phyloP scores from a whole-genome alignment of 1,284 basidiomycete genomes.

The Papiliotrema fonsecae region DNA sequence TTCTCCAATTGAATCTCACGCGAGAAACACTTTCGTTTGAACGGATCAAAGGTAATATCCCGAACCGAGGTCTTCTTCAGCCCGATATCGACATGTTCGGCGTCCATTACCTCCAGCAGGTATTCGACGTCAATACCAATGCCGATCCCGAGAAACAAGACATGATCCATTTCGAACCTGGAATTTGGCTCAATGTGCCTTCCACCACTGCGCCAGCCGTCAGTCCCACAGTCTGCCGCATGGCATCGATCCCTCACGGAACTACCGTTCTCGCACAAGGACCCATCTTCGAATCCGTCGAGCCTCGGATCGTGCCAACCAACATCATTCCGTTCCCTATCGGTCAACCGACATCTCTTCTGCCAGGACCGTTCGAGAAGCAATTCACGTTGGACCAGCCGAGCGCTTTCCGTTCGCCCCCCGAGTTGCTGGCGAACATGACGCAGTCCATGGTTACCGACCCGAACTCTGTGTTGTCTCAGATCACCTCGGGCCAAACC shows the following conservation, averaged over 20 bases:
- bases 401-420: background rate
- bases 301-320: background rate
- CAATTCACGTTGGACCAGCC: background rate
- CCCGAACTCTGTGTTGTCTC: background rate
- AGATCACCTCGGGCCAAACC: background rate
- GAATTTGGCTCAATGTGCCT: background rate
- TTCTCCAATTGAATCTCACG: background rate
- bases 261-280: background rate
- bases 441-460: background rate
- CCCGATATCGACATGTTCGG: background rate
- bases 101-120: background rate
- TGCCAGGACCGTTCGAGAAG: background rate
- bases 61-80: background rate
- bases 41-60: background rate
- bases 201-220: background rate
- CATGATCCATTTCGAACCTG: background rate
- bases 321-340: background rate
- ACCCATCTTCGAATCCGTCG: background rate
- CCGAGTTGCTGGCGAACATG: background rate
- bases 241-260: background rate
- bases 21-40: background rate
- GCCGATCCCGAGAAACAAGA: background rate
- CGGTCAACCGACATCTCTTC: background rate
- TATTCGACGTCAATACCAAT: background rate
- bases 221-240: background rate